These are phyloP conservation scores for Metschnikowia gruessii DNA, from an alignment of 805 yeast species.

Conservation along the genomic window DNA sequence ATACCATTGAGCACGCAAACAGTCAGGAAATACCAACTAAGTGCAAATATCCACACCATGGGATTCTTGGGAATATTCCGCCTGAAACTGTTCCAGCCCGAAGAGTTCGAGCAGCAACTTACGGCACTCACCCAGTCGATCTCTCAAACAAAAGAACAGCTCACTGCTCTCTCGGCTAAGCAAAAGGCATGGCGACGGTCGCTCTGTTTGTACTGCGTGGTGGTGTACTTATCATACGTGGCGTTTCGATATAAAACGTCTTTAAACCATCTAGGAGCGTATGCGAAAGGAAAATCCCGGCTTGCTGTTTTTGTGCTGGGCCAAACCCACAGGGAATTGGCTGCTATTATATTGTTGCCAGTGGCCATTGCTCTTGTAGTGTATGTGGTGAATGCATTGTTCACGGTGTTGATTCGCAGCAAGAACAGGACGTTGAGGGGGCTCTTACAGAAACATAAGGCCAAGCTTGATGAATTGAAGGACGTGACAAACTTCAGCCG, in stretches of 20 bases:
- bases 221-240: conserved; percentile 25
- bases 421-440: conserved; percentile 21
- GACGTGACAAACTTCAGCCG: conserved; percentile 69
- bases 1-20: no score
- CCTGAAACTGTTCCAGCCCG: conserved; percentile 37
- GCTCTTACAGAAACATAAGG: conserved; percentile 46
- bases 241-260: conserved; percentile 23
- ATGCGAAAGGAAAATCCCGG: conserved; percentile 18
- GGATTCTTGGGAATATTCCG: conserved; percentile 19
- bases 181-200: conserved; percentile 18
- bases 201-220: conserved; percentile 19
- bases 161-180: conserved; percentile 19
- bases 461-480: conserved; percentile 65
- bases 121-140: conserved; percentile 37
- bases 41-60: conserved; percentile 9
- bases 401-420: conserved; percentile 23
- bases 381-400: conserved; percentile 17
- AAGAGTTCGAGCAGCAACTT: conserved; percentile 42
- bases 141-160: conserved; percentile 23
- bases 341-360: conserved; percentile 26
- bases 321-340: conserved; percentile 23
- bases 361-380: conserved; percentile 19
- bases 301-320: conserved; percentile 26
- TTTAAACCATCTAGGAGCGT: conserved; percentile 9
- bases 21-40: neutral